Evolutionary conservation across 495 filamentous ascomycete species (phyloP).

Genomic region (Beverwykella pulmonaria): DNA sequence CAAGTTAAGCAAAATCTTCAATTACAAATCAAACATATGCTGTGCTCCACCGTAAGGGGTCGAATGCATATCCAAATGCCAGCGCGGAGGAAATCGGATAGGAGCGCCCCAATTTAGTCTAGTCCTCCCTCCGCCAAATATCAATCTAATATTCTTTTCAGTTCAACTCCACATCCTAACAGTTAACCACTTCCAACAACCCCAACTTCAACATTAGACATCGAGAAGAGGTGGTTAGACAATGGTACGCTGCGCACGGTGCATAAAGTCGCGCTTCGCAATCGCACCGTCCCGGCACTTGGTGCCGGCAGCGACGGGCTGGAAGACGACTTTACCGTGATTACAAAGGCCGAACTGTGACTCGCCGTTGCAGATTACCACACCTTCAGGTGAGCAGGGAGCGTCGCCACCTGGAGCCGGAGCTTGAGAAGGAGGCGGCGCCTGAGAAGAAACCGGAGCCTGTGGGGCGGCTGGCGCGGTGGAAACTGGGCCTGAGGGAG

Average conservation of each 20-base stretch:
- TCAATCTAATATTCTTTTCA: too few relatives aligned
- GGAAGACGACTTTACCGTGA: constrained; percentile 39
- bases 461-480: constrained; percentile 9
- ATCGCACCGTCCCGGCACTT: constrained; percentile 41
- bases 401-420: constrained; percentile 10
- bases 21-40: too few relatives aligned
- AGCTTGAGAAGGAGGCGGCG: constrained; percentile 18
- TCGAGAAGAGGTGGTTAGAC: background rate
- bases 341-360: constrained; percentile 44
- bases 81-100: too few relatives aligned
- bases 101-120: too few relatives aligned
- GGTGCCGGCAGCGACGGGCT: constrained; percentile 44
- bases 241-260: constrained; percentile 21
- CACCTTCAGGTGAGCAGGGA: constrained; percentile 36
- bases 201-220: too few relatives aligned
- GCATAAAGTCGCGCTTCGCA: constrained; percentile 32
- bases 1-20: too few relatives aligned
- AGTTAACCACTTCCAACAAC: too few relatives aligned
- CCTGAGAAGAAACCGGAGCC: constrained; percentile 6
- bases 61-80: too few relatives aligned
- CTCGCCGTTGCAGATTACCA: constrained; percentile 40
- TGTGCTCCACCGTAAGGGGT: too few relatives aligned
- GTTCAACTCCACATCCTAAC: too few relatives aligned
- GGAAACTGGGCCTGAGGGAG: background rate
- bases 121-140: too few relatives aligned